Evolutionary conservation across 1,139 yeast genomes (phyloP), one percentile per base, ranked within the genome.

Genomic region (Candida sp.): DNA sequence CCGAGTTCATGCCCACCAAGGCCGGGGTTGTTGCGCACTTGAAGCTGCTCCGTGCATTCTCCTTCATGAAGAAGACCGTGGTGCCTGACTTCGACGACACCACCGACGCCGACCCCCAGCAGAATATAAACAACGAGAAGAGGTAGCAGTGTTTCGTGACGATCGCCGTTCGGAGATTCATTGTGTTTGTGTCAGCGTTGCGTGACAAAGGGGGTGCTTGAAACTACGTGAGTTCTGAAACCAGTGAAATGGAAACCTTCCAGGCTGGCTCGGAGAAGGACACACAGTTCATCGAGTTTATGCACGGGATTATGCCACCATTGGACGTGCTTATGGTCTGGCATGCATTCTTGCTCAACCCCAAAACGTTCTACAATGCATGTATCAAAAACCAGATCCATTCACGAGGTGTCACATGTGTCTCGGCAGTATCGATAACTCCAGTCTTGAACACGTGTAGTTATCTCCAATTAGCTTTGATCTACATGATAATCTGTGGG

Each of bases 291-390:
- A 28, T 38, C 5, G n/a, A 26, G 9, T 17, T 23, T 3, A 44
- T 48, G 48, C 25, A 41, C 3, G 5, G 5, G 3, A 4, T 49
- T 4, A 38, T 49, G 12, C 76, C 77, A 1, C 75, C 76, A 2
- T 54, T 72, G 43, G 78, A 74, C 51, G 67, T 75, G 4, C 48
- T 73, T n/a, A 63, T 73, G 70, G 73, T 74, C 1, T 75, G 79
- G 80, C 78, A 75, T 54, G 54, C 63, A 31, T 63, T 62, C 44
- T 42, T 55, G 22, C 47, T 58, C 41, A 53, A 59, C 44, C 58
- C 65, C 3, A 56, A 58, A 31, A 54, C 67, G 0, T 67, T 58
- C 48, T 65, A 69, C 49, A 75, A 72, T 43, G 65, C 63, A 28
- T 63, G 67, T 32, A 50, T 58, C 12, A 62, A 73, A 31, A 62